Conservation (phyloP, 768 basidiomycete genomes). For the Paxillus rubicundulus region DNA sequence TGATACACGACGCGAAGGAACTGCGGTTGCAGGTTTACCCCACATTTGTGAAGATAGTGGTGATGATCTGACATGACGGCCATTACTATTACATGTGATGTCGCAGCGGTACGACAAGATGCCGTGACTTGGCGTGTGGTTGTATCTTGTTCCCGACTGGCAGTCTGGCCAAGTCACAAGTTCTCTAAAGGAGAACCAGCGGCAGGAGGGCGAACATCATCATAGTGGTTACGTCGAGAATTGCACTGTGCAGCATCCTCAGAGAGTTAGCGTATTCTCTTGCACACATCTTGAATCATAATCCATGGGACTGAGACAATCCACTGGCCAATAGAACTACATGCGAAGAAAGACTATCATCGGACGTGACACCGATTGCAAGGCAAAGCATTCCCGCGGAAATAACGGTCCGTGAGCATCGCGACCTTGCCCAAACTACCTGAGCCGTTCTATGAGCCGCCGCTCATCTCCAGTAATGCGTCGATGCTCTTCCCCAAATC, state of each 20-base stretch:
- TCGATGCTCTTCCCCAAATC: conserved; percentile 92
- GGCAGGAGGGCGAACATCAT: neutral
- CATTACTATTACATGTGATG: neutral
- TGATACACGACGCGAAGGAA: neutral
- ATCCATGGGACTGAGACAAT: neutral
- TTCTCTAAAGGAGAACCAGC: neutral
- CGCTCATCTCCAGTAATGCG: conserved; percentile 70
- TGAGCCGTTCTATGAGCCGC: conserved; percentile 17
- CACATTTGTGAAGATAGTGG: conserved; percentile 1
- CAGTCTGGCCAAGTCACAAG: neutral
- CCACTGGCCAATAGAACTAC: neutral
- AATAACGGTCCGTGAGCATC: neutral
- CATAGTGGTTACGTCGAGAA: neutral
- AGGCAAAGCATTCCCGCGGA: neutral
- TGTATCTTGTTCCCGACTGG: neutral
- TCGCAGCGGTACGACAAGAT: too few relatives aligned
- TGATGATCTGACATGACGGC: neutral
- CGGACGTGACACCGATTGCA: neutral
- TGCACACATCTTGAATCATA: neutral
- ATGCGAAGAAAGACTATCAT: neutral
- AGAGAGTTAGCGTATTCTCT: too few relatives aligned
- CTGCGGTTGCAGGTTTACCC: neutral
- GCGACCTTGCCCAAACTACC: neutral
- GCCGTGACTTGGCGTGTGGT: too few relatives aligned
- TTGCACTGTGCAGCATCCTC: neutral